phyloP scores from a whole-genome alignment of 768 basidiomycete genomes.

The Auricularia cornea region DNA sequence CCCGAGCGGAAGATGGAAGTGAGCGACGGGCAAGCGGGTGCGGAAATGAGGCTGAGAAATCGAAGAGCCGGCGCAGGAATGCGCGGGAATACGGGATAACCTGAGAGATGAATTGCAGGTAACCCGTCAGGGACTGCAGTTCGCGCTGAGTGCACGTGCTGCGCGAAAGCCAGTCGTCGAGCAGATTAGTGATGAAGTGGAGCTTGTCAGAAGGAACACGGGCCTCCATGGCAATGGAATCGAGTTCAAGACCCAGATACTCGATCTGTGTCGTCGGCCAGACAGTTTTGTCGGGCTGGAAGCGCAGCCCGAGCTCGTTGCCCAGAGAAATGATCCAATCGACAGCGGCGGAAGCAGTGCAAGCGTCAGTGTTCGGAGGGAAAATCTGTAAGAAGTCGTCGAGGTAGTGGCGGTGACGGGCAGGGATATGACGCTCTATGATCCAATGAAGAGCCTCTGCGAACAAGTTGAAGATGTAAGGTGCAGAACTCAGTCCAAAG shows the following conservation, averaged over 20 bases:
- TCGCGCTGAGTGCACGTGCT: constrained; percentile 16
- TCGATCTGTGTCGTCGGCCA: constrained; percentile 11
- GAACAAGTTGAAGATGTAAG: constrained; percentile 35
- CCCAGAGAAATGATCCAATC: constrained; percentile 25
- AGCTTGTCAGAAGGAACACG: constrained; percentile 27
- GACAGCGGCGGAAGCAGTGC: constrained; percentile 7
- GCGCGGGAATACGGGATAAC: constrained; percentile 24
- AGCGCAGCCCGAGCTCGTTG: constrained; percentile 21
- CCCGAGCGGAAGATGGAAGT: constrained; percentile 15
- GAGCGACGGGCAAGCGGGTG: constrained; percentile 10
- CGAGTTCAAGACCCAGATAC: constrained; percentile 15
- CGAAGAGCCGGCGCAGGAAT: constrained; percentile 21
- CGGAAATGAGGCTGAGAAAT: constrained; percentile 19
- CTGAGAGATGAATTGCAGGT: constrained; percentile 27
- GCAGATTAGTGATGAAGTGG: constrained; percentile 14
- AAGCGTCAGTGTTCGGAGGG: constrained; percentile 7
- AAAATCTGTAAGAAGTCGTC: constrained; percentile 26
- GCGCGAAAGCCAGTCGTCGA: constrained; percentile 17
- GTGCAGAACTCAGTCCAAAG: constrained; percentile 27
- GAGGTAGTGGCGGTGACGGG: constrained; percentile 25
- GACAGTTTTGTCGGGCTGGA: constrained; percentile 21
- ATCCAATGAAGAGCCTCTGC: constrained; percentile 35
- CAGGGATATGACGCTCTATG: constrained; percentile 26
- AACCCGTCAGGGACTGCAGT: constrained; percentile 26
- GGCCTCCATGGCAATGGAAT: constrained; percentile 23